These are phyloP conservation scores for Colletotrichum nymphaeae DNA, from an alignment of 2,329 filamentous ascomycete genomes.

Conservation along the genomic window DNA sequence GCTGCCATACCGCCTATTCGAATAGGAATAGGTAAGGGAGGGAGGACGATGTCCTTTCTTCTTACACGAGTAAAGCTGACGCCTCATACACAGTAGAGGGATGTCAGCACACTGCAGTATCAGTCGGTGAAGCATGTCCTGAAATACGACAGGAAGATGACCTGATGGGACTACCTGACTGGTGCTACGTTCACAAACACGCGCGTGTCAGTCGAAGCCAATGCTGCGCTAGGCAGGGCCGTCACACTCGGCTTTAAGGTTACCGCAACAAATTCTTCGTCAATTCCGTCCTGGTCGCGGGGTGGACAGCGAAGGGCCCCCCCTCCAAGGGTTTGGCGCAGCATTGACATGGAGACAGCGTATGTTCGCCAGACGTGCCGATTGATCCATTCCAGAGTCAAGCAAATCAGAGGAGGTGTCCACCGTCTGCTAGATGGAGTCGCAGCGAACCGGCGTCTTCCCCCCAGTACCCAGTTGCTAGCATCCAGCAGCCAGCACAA, in stretches of 20 bases:
- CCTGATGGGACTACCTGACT: neutral
- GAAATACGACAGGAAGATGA: neutral
- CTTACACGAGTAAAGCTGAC: neutral
- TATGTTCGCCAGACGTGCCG: conserved; percentile 29
- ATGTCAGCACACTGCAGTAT: neutral
- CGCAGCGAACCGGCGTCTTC: conserved; percentile 5
- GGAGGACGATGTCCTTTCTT: neutral
- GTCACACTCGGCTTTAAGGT: neutral
- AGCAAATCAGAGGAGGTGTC: conserved; percentile 21
- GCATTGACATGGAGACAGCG: conserved; percentile 20
- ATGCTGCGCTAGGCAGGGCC: neutral
- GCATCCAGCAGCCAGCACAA: neutral
- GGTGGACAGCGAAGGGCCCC: neutral
- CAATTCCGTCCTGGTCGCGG: conserved; percentile 1
- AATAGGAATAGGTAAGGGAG: neutral
- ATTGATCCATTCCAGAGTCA: conserved; percentile 29
- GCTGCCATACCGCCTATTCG: neutral
- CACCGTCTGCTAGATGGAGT: conserved; percentile 16
- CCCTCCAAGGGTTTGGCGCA: conserved; percentile 25
- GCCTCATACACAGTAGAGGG: neutral
- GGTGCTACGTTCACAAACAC: neutral
- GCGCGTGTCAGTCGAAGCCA: neutral
- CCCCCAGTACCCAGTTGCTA: neutral
- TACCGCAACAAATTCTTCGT: conserved; percentile 11
- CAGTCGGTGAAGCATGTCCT: neutral